Conservation (phyloP, 352 stramenopile genomes). For the Albugo candida region DNA sequence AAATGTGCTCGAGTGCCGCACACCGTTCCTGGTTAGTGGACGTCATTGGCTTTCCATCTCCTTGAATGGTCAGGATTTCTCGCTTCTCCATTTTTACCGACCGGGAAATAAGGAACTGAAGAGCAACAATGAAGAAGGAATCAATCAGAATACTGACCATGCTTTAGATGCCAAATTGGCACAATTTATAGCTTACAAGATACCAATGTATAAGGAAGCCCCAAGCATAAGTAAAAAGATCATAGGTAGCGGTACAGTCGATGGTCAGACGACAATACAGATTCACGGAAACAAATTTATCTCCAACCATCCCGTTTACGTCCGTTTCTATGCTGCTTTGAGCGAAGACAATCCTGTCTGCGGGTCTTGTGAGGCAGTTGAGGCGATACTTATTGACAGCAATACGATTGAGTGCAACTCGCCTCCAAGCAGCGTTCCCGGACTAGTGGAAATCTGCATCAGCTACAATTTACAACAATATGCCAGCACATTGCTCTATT, state of each 20-base stretch:
- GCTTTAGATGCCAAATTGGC: slow-evolving; percentile 28
- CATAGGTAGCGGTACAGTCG: slow-evolving; percentile 14
- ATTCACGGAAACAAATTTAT: slow-evolving; percentile 11
- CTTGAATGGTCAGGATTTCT: slow-evolving; percentile 51
- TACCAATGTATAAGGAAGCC: too few relatives aligned
- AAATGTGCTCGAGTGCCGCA: slow-evolving; percentile 38
- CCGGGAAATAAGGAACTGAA: background rate
- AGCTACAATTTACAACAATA: slow-evolving; percentile 62
- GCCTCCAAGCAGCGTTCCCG: slow-evolving; percentile 14
- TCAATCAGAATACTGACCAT: slow-evolving; percentile 17
- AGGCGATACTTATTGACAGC: slow-evolving; percentile 25
- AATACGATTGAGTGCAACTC: slow-evolving; percentile 30
- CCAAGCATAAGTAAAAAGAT: too few relatives aligned
- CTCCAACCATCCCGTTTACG: slow-evolving; percentile 18
- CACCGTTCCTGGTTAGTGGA: slow-evolving; percentile 23
- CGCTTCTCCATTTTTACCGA: slow-evolving; percentile 9
- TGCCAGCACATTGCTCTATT: slow-evolving; percentile 38
- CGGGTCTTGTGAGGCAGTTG: slow-evolving; percentile 5
- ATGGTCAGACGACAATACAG: slow-evolving; percentile 41
- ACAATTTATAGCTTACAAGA: slow-evolving; percentile 20
- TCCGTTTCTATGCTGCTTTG: slow-evolving; percentile 9
- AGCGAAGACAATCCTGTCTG: too few relatives aligned
- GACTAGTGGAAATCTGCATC: slow-evolving; percentile 24
- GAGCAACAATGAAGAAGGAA: background rate
- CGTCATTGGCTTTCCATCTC: slow-evolving; percentile 26